A percentile compares a stretch with the other conserved stretches of the same genome.
Conservation (phyloP, 2,329 filamentous ascomycete genomes). For the Alternaria longipes region DNA sequence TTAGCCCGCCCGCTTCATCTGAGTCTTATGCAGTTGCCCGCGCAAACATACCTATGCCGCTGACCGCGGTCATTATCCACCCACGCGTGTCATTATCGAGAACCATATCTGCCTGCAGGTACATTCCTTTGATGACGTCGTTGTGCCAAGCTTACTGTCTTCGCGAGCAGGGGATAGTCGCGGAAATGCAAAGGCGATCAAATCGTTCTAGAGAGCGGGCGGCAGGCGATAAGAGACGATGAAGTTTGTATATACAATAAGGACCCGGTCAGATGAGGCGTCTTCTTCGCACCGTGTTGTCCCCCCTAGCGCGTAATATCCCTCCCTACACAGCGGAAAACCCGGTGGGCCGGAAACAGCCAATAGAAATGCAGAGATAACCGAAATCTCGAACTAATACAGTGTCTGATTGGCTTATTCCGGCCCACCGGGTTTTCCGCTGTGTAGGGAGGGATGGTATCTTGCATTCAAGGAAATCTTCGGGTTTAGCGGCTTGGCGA, state of each 20-base stretch:
- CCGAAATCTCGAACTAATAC: too few relatives aligned
- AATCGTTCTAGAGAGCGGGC: background rate
- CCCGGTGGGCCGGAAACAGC: too few relatives aligned
- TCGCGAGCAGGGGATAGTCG: conserved; percentile 4
- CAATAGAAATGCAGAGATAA: too few relatives aligned
- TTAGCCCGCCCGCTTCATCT: conserved; percentile 21
- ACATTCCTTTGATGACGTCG: conserved; percentile 34
- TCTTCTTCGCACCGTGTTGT: conserved; percentile 27
- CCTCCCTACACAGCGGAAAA: too few relatives aligned
- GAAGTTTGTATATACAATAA: conserved; percentile 12
- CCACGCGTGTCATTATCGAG: conserved; percentile 76
- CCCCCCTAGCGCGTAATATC: conserved; percentile 18
- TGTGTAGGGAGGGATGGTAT: too few relatives aligned
- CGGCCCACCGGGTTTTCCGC: too few relatives aligned
- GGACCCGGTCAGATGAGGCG: conserved; percentile 18
- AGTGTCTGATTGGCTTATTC: too few relatives aligned
- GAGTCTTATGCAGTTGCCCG: conserved; percentile 5
- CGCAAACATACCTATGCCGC: conserved; percentile 72
- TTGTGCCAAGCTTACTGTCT: conserved; percentile 12
- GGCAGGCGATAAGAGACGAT: conserved; percentile 11
- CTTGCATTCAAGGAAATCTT: conserved; percentile 4
- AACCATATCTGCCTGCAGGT: conserved; percentile 32
- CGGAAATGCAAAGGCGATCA: conserved; percentile 1
- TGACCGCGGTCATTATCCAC: conserved; percentile 87
- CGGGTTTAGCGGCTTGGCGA: conserved; percentile 18